phyloP scores from a whole-genome alignment of 75 land plant genomes.

The Picea glauca region DNA sequence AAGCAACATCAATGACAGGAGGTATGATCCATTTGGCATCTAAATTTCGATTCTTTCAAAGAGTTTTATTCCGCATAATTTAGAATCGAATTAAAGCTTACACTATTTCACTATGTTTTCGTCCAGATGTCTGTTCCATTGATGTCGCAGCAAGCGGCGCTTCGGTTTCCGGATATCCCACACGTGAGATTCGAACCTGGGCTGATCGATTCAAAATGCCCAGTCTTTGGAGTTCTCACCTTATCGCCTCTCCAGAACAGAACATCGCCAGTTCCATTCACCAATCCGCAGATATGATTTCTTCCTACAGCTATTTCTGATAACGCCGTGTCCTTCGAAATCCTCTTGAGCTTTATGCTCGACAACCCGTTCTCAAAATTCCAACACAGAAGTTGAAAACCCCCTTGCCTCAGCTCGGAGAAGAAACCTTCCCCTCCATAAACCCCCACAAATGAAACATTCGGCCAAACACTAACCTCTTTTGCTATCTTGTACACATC shows the following conservation, averaged over 20 bases:
- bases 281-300: constrained; percentile 46
- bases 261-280: background rate
- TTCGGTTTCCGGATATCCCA: constrained; percentile 20
- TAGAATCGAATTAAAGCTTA: no score
- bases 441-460: constrained; percentile 38
- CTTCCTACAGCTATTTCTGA: constrained; percentile 42
- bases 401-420: constrained; percentile 52
- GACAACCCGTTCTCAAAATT: background rate
- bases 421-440: constrained; percentile 51
- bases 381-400: constrained; percentile 62
- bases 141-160: constrained; percentile 45
- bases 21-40: no score
- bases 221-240: no score
- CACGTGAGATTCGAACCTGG: constrained; percentile 52
- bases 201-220: constrained; percentile 31
- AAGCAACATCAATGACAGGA: no score
- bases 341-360: background rate
- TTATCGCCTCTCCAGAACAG: constrained; percentile 44
- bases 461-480: constrained; percentile 17
- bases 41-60: no score
- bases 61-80: no score
- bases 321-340: background rate
- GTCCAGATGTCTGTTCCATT: background rate
- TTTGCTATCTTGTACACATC: constrained; percentile 6
- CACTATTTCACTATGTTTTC: no score